Evolutionary conservation across 2,329 filamentous ascomycete genomes (phyloP).

Genomic region (Claviceps fusiformis): DNA sequence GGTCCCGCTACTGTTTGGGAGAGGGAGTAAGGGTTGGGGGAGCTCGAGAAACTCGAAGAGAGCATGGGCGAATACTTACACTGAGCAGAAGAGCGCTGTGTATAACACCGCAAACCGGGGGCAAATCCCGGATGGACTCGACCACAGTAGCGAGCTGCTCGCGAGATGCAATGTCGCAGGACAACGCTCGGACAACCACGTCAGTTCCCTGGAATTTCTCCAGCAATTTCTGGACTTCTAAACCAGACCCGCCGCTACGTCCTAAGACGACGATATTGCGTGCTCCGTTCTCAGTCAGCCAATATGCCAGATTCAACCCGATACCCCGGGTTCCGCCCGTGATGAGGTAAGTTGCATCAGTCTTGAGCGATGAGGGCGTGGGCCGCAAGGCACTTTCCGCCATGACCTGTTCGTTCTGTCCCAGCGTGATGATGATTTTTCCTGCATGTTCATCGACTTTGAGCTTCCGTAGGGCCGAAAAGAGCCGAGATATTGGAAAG

Average conservation of each 20-base stretch:
- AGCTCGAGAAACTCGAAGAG: background rate
- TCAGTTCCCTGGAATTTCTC: conserved; percentile 8
- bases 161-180: conserved; percentile 29
- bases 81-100: conserved; percentile 25
- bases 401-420: conserved; percentile 5
- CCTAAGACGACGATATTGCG: conserved; percentile 1
- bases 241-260: conserved; percentile 5
- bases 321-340: conserved; percentile 5
- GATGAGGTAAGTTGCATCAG: conserved; percentile 4
- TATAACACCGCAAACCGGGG: conserved; percentile 14
- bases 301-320: conserved; percentile 1
- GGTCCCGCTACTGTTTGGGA: no score
- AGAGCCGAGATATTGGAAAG: conserved; percentile 17
- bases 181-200: conserved; percentile 15
- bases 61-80: conserved; percentile 6
- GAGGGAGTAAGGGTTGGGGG: background rate
- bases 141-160: conserved; percentile 1
- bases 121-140: conserved; percentile 8
- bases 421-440: conserved; percentile 24
- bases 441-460: conserved; percentile 25
- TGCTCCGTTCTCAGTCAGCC: conserved; percentile 4
- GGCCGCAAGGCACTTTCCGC: conserved; percentile 4
- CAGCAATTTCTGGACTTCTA: background rate
- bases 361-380: background rate
- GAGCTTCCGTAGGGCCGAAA: conserved; percentile 26